Percentiles rank a stretch among this genome's conserved stretches.
Evolutionary conservation across 2,329 filamentous ascomycete genomes (phyloP).

Genomic region (Alternaria sp.): DNA sequence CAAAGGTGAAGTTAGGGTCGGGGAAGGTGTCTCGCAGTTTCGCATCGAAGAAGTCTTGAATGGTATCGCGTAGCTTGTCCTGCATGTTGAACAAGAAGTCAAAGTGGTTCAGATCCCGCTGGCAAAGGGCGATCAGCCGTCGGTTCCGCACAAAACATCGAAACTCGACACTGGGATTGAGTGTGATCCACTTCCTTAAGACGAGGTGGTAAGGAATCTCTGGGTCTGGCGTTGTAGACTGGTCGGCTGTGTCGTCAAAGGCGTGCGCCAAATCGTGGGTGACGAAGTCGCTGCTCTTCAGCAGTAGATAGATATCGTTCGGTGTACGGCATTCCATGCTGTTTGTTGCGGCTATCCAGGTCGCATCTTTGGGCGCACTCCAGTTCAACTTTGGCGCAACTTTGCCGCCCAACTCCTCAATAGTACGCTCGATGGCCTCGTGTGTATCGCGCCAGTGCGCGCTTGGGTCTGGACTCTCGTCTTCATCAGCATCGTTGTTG

Average conservation of each 20-base stretch:
- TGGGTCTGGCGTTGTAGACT: conserved; percentile 24
- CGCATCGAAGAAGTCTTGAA: conserved; percentile 79
- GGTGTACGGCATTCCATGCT: conserved; percentile 88
- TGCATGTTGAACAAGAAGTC: conserved; percentile 78
- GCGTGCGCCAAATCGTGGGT: conserved; percentile 94
- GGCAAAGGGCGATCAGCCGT: conserved; percentile 81
- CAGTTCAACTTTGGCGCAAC: conserved; percentile 96
- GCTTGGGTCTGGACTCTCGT: conserved; percentile 68
- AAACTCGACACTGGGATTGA: conserved; percentile 93
- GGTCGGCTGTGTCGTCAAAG: conserved; percentile 74
- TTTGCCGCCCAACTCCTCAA: conserved; percentile 81
- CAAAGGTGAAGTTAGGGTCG: conserved; percentile 85
- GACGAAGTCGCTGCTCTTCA: conserved; percentile 94
- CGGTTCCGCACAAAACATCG: conserved; percentile 91
- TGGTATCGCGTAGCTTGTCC: conserved; percentile 70
- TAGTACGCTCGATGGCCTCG: conserved; percentile 75
- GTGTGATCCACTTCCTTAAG: conserved; percentile 84
- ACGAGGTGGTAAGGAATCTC: conserved; percentile 80
- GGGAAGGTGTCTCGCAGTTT: conserved; percentile 80
- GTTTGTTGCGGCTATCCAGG: conserved; percentile 88
- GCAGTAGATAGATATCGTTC: conserved; percentile 90
- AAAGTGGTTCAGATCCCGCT: conserved; percentile 91
- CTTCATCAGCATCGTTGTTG: conserved; percentile 60
- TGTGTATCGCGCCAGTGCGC: conserved; percentile 74
- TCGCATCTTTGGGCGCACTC: conserved; percentile 95